Base-by-base conservation (phyloP, 805 yeast species). In the Candida coquimbonensis region DNA sequence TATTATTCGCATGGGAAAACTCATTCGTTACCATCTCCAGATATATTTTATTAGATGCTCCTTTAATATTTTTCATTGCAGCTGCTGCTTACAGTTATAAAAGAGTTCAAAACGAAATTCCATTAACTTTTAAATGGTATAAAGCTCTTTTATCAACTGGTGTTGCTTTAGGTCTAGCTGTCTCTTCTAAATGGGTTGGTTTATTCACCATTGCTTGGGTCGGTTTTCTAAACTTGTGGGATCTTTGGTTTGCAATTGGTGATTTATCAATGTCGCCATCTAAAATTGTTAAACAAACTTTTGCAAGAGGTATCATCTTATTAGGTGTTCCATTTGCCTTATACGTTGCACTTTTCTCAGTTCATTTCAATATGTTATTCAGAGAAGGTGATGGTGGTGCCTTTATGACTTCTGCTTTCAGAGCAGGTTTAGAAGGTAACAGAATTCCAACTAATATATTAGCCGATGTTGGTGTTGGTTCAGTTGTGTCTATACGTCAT, bases 181-280 rank as follows among this genome's bases (percentile, higher is more conserved):
- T 80, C 19, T 76, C 85, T 24, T 78, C 90, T 31, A 86, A 86
- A 64, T 85, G 93, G 93, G 93, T 85, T 39, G 95, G 95, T 50
- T 66, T 85, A 36, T 85, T 85, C 67, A 86, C 95, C 17, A 61
- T 86, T 47, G 83, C 83, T 4, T 86, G 91, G 91, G 74, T 80
- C 49, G 95, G 93, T 43, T 43, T 73, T 3, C 62, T 75, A 47
- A 82, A 84, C 57, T 61, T 75, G 16, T 68, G 74, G 61, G 83
- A 81, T 56, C 56, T 86, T 51, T 83, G 90, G 90, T 74, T 83
- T 53, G 61, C 78, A 48, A 61, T 83, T 55, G 93, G 93, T 60
- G 93, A 86, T 67, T 69, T 86, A 57, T 59, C 73, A 5, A 72
- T 79, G 17, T 56, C 79, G 14, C 49, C 77, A 11, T 60, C 56